Evolutionary conservation across 805 yeast genomes (phyloP).

Genomic region (Priceomyces medius): DNA sequence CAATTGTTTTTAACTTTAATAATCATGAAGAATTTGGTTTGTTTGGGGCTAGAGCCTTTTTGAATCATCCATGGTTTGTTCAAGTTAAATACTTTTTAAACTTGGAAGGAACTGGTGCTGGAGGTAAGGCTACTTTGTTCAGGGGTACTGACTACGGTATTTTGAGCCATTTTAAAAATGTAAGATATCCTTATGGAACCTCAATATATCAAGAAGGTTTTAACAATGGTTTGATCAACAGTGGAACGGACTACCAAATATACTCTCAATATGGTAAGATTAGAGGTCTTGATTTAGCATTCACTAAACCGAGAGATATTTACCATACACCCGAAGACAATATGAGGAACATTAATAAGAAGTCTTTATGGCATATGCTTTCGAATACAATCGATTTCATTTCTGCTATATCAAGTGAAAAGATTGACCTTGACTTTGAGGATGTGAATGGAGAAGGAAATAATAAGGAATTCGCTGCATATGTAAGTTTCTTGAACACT

Average conservation of each 20-base stretch:
- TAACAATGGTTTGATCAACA: slow-evolving; percentile 62
- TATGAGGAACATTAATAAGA: slow-evolving; percentile 59
- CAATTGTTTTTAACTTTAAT: slow-evolving; percentile 80
- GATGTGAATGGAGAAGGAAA: slow-evolving; percentile 15
- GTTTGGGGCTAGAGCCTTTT: slow-evolving; percentile 73
- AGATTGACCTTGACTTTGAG: slow-evolving; percentile 32
- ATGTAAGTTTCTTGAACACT: slow-evolving; percentile 62
- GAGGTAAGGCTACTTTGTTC: slow-evolving; percentile 79
- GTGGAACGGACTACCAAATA: slow-evolving; percentile 84
- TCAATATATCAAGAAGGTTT: slow-evolving; percentile 86
- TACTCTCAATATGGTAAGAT: slow-evolving; percentile 61
- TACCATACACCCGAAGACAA: slow-evolving; percentile 81
- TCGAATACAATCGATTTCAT: slow-evolving; percentile 65
- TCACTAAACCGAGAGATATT: slow-evolving; percentile 77
- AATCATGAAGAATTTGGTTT: slow-evolving; percentile 89
- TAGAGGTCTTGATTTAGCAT: slow-evolving; percentile 88
- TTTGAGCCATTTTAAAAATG: slow-evolving; percentile 55
- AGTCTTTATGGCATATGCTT: slow-evolving; percentile 84
- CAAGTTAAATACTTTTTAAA: slow-evolving; percentile 67
- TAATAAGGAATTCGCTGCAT: slow-evolving; percentile 48
- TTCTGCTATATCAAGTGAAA: slow-evolving; percentile 33
- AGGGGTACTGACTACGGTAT: slow-evolving; percentile 80
- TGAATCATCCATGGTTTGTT: slow-evolving; percentile 69
- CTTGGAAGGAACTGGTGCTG: slow-evolving; percentile 91
- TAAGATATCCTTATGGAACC: slow-evolving; percentile 69